These are phyloP conservation scores for Candida gigantensis DNA, from an alignment of 1,139 yeast species.

Conservation along the genomic window DNA sequence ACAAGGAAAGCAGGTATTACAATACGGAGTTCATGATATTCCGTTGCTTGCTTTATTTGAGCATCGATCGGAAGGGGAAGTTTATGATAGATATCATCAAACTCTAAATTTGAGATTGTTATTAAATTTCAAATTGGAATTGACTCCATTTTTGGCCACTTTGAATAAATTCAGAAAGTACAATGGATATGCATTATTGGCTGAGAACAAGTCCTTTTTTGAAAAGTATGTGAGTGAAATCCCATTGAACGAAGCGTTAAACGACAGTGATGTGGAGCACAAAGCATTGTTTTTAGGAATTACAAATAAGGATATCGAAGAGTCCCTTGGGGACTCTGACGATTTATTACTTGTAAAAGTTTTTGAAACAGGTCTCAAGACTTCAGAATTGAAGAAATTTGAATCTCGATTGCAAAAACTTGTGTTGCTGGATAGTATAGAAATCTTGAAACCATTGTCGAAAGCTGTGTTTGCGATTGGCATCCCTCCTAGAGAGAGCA, in stretches of 20 bases:
- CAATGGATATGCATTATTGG: conserved; percentile 38
- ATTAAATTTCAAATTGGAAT: conserved; percentile 26
- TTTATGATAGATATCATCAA: conserved; percentile 53
- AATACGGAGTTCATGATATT: conserved; percentile 31
- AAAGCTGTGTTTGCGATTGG: conserved; percentile 7
- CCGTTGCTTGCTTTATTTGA: conserved; percentile 50
- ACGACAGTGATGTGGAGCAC: conserved; percentile 7
- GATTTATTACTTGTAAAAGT: conserved; percentile 22
- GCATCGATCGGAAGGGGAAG: conserved; percentile 58
- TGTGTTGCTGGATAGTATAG: conserved; percentile 9
- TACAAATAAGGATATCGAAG: conserved; percentile 1
- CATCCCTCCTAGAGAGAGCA: conserved; percentile 3
- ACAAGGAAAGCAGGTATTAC: conserved; percentile 23
- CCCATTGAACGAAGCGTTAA: conserved; percentile 1
- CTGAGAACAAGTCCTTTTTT: conserved; percentile 32
- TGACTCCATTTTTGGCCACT: conserved; percentile 26
- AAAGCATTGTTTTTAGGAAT: conserved; percentile 12
- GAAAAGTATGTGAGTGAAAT: conserved; percentile 1
- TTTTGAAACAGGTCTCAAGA: conserved; percentile 18
- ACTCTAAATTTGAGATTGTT: conserved; percentile 50
- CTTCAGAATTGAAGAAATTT: conserved; percentile 3
- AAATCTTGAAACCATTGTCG: conserved; percentile 13
- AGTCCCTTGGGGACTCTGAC: not conserved
- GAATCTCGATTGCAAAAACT: conserved; percentile 5
- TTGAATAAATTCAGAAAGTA: conserved; percentile 44